Evolutionary conservation across 2,329 filamentous ascomycete genomes (phyloP).

Genomic region (Leptosphaerulina australis): DNA sequence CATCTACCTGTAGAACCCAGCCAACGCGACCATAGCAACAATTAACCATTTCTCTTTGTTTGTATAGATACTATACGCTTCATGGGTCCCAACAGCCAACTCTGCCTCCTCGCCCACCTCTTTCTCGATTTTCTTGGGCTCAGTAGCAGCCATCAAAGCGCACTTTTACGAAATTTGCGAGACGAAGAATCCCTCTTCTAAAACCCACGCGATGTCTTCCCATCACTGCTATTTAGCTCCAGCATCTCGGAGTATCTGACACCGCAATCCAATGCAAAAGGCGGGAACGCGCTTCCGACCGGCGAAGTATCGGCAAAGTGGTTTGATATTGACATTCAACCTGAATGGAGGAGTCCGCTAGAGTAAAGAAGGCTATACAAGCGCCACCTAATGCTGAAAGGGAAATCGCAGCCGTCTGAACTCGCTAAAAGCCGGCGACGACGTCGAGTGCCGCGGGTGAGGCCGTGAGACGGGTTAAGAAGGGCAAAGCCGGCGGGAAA

Average conservation of each 20-base stretch:
- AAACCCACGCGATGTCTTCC: slow-evolving; percentile 11
- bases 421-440: slow-evolving; percentile 15
- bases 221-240: slow-evolving; percentile 11
- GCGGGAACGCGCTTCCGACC: slow-evolving; percentile 10
- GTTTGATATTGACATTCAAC: slow-evolving; percentile 5
- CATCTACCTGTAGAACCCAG: slow-evolving; percentile 39
- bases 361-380: background rate
- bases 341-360: background rate
- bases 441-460: slow-evolving; percentile 8
- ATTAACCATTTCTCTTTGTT: slow-evolving; percentile 41
- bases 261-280: slow-evolving; percentile 24
- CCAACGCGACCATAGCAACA: slow-evolving; percentile 39
- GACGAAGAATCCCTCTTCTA: slow-evolving; percentile 3
- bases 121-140: slow-evolving; percentile 22
- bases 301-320: slow-evolving; percentile 27
- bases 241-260: slow-evolving; percentile 28
- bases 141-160: slow-evolving; percentile 13
- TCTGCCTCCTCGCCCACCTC: slow-evolving; percentile 23
- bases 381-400: slow-evolving; percentile 1
- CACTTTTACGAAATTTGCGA: slow-evolving; percentile 7
- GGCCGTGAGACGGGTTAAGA: slow-evolving; percentile 4
- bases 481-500: slow-evolving; percentile 15
- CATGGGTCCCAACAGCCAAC: slow-evolving; percentile 22
- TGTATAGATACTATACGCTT: slow-evolving; percentile 39
- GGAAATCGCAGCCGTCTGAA: slow-evolving; percentile 6